Evolutionary conservation across 1,284 basidiomycete species (phyloP).

Genomic region (Leccinum colubrinum): DNA sequence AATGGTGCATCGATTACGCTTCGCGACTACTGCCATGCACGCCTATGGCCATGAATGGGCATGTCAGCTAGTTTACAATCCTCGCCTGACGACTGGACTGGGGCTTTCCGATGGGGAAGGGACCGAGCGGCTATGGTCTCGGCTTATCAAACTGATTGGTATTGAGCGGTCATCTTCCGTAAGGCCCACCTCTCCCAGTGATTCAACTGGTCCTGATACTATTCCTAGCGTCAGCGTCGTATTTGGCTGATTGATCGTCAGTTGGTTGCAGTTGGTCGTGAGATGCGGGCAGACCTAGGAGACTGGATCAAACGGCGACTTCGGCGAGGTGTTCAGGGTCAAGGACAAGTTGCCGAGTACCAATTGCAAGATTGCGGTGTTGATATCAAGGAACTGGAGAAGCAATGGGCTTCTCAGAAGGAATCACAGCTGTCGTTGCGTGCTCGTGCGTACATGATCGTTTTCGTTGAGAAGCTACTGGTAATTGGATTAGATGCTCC

Average conservation of each 20-base stretch:
- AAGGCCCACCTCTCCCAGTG: not conserved
- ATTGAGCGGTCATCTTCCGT: slow-evolving; percentile 2
- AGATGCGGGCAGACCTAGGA: slow-evolving; percentile 24
- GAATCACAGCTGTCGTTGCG: not conserved
- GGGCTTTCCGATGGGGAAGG: slow-evolving; percentile 2
- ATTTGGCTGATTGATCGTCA: slow-evolving; percentile 14
- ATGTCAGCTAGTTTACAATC: not conserved
- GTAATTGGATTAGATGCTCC: slow-evolving; percentile 32
- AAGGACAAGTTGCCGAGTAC: slow-evolving; percentile 7
- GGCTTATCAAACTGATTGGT: slow-evolving; percentile 5
- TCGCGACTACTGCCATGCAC: not conserved
- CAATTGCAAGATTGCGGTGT: not conserved
- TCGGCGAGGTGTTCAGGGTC: slow-evolving; percentile 13
- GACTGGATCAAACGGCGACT: slow-evolving; percentile 28
- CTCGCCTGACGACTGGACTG: not conserved
- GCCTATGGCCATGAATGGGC: not conserved
- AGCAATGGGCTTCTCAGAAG: slow-evolving; percentile 29
- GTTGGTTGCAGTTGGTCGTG: slow-evolving; percentile 16
- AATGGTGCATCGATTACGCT: not conserved
- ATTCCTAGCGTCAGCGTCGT: not conserved
- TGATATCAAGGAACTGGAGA: not conserved
- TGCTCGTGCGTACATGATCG: not conserved
- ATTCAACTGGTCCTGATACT: not conserved
- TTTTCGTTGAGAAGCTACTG: not conserved
- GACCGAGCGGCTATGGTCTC: slow-evolving; percentile 2